A percentile compares a stretch with the other conserved stretches of the same genome.
Evolutionary conservation across 148 eudicot genomes (phyloP).

Genomic region (Rhododendron ferrugineum): DNA sequence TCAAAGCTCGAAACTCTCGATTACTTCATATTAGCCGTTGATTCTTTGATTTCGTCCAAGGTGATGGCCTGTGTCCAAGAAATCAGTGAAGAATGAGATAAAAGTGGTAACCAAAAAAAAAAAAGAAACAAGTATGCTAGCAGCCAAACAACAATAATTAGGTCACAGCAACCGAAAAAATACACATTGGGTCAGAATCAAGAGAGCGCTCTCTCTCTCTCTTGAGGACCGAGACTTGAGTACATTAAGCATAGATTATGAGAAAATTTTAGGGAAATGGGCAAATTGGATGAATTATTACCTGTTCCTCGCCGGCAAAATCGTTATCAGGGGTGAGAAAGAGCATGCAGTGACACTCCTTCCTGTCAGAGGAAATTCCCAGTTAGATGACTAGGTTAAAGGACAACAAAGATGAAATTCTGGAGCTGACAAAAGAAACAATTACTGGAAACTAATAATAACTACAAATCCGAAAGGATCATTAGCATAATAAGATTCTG

Average conservation of each 20-base stretch:
- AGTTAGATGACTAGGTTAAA: slow-evolving; percentile 3
- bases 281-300: slow-evolving; percentile 14
- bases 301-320: slow-evolving; percentile 95
- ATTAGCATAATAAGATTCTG: background rate
- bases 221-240: background rate
- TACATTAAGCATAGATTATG: background rate
- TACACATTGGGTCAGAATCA: background rate
- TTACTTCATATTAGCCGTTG: slow-evolving; percentile 54
- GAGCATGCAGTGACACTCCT: slow-evolving; percentile 99
- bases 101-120: background rate
- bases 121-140: background rate
- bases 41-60: slow-evolving; percentile 64
- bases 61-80: slow-evolving; percentile 48
- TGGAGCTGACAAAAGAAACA: background rate
- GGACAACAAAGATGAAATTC: background rate
- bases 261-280: background rate
- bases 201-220: background rate
- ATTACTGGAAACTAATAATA: background rate
- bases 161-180: background rate
- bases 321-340: slow-evolving; percentile 94
- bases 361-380: slow-evolving; percentile 47
- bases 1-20: background rate
- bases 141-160: background rate
- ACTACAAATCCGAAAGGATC: background rate
- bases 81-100: background rate